A percentile compares a stretch with the other conserved stretches of the same genome.
Evolutionary conservation across 1,284 basidiomycete species (phyloP).

Genomic region (Trametes hirsuta): DNA sequence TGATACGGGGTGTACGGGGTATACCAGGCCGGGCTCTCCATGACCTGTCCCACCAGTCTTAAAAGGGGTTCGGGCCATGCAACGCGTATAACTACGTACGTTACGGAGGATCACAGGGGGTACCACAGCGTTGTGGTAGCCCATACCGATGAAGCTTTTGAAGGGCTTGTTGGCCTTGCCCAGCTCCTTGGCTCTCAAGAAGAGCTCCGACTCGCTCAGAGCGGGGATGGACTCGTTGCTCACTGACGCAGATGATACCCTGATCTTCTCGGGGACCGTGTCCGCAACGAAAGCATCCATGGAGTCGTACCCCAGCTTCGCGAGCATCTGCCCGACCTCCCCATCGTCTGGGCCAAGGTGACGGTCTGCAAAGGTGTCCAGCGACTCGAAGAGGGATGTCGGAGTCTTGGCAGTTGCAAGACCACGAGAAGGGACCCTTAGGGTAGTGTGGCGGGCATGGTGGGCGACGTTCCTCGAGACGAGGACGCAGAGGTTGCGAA

Average conservation of each 20-base stretch:
- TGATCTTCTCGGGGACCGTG: conserved; percentile 80
- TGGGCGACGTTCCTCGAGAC: conserved; percentile 21
- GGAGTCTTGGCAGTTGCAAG: conserved; percentile 65
- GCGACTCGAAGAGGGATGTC: conserved; percentile 69
- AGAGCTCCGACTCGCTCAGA: conserved; percentile 87
- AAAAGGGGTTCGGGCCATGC: not conserved
- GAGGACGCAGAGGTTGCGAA: conserved; percentile 48
- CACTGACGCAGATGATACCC: conserved; percentile 65
- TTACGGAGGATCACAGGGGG: conserved; percentile 94
- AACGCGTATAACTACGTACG: conserved; percentile 47
- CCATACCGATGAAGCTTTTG: conserved; percentile 98
- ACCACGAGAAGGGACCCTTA: conserved; percentile 34
- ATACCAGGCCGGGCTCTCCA: conserved; percentile 99
- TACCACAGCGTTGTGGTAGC: conserved; percentile 93
- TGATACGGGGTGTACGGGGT: conserved; percentile 97
- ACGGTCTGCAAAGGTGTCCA: conserved; percentile 87
- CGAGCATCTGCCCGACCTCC: conserved; percentile 82
- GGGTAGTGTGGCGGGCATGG: conserved; percentile 10
- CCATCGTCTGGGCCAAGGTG: conserved; percentile 87
- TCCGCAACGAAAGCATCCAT: conserved; percentile 87
- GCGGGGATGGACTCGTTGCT: conserved; percentile 72
- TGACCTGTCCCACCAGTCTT: conserved; percentile 55
- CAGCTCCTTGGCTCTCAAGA: conserved; percentile 75
- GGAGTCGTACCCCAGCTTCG: conserved; percentile 77
- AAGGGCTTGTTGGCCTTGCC: conserved; percentile 80